Conservation (phyloP, 768 basidiomycete species). For the Mrakia hoshinonis region DNA sequence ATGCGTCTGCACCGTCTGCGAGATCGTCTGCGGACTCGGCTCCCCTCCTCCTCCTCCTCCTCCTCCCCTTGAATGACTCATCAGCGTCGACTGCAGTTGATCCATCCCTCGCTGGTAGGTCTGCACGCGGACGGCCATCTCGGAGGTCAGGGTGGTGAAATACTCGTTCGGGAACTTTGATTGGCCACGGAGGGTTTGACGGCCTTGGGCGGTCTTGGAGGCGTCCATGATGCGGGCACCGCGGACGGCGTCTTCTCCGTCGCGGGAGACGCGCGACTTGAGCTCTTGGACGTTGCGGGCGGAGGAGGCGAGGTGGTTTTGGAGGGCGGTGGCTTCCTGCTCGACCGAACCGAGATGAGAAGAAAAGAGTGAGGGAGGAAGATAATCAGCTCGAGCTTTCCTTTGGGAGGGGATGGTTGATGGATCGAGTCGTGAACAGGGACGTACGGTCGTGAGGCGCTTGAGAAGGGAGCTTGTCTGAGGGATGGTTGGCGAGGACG, state of each 20-base stretch:
- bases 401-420: too few relatives aligned
- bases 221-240: constrained; percentile 29
- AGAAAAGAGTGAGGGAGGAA: background rate
- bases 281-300: constrained; percentile 8
- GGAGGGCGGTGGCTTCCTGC: constrained; percentile 20
- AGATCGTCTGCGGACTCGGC: constrained; percentile 14
- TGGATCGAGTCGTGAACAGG: background rate
- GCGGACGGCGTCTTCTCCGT: constrained; percentile 26
- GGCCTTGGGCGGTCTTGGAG: constrained; percentile 22
- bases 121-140: constrained; percentile 8
- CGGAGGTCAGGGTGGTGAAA: constrained; percentile 17
- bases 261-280: background rate
- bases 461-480: constrained; percentile 23
- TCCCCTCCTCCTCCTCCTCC: too few relatives aligned
- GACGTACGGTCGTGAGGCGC: constrained; percentile 18
- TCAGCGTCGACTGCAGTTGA: constrained; percentile 3
- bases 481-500: constrained; percentile 13
- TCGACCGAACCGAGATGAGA: background rate
- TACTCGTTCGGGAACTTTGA: constrained; percentile 26
- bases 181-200: constrained; percentile 25
- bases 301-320: background rate
- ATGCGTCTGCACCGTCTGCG: constrained; percentile 19
- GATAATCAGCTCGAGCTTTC: background rate
- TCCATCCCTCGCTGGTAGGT: constrained; percentile 6
- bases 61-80: constrained; percentile 8